Percentiles rank a stretch among this genome's conserved stretches.
Evolutionary conservation across 192 early-diverging fungal species (phyloP).

Genomic region (Coemansia umbellata): DNA sequence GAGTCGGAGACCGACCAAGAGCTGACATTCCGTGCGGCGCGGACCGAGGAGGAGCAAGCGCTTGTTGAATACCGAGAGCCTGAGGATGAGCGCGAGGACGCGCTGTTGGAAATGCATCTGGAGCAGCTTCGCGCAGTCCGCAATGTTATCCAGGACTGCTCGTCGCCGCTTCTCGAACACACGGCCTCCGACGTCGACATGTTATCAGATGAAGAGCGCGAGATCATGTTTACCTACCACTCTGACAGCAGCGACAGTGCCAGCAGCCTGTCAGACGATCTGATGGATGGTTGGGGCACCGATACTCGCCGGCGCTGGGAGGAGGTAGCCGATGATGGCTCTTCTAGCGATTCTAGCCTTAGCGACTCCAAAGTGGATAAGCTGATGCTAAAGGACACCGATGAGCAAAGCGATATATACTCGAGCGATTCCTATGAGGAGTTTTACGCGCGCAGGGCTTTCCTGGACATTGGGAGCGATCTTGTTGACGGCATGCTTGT

Average conservation of each 20-base stretch:
- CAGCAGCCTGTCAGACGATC: slow-evolving; percentile 24
- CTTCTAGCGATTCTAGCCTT: slow-evolving; percentile 22
- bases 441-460: slow-evolving; percentile 39
- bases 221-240: slow-evolving; percentile 37
- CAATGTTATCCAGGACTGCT: slow-evolving; percentile 34
- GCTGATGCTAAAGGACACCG: slow-evolving; percentile 30
- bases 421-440: slow-evolving; percentile 48
- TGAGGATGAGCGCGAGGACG: slow-evolving; percentile 33
- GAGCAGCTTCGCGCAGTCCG: slow-evolving; percentile 46
- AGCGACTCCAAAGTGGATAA: slow-evolving; percentile 30
- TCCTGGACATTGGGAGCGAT: slow-evolving; percentile 26
- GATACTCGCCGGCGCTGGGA: slow-evolving; percentile 28
- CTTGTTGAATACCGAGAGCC: slow-evolving; percentile 13
- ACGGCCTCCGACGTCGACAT: slow-evolving; percentile 9
- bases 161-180: slow-evolving; percentile 27
- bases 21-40: slow-evolving; percentile 35
- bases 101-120: slow-evolving; percentile 40
- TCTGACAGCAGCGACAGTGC: slow-evolving; percentile 8
- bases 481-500: slow-evolving; percentile 3
- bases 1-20: slow-evolving; percentile 35
- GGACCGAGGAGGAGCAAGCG: slow-evolving; percentile 31
- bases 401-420: slow-evolving; percentile 30
- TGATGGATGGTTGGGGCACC: slow-evolving; percentile 38
- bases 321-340: slow-evolving; percentile 6
- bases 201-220: slow-evolving; percentile 7